Conservation (phyloP, 305 asterid species). For the Solanum hybrid region DNA sequence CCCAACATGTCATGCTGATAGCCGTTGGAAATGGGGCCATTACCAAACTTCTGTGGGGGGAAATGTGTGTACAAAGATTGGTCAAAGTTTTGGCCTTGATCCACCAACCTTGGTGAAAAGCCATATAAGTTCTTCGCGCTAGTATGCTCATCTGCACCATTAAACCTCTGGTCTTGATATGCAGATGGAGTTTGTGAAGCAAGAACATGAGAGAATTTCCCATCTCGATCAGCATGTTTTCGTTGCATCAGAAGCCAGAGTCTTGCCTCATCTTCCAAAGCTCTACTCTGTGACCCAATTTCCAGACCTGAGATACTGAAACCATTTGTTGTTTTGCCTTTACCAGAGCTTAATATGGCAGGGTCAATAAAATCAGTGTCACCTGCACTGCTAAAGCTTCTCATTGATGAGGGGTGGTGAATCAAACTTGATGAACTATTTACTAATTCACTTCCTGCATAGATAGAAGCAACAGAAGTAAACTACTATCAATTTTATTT, state of each 20-base stretch:
- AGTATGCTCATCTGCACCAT: conserved; percentile 27
- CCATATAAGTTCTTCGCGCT: conserved; percentile 22
- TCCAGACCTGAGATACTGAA: conserved; percentile 25
- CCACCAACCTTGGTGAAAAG: conserved; percentile 33
- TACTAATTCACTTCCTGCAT: background rate
- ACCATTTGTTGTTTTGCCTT: conserved; percentile 31
- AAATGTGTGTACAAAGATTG: conserved; percentile 34
- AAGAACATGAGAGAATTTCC: conserved; percentile 28
- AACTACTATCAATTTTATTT: background rate
- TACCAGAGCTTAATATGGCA: conserved; percentile 34
- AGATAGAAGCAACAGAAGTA: background rate
- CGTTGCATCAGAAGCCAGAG: conserved; percentile 58
- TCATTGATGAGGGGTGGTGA: conserved; percentile 31
- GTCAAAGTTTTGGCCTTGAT: conserved; percentile 29
- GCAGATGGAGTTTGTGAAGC: conserved; percentile 29
- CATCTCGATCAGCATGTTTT: conserved; percentile 26
- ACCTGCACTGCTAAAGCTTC: conserved; percentile 21
- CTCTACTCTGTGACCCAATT: conserved; percentile 28
- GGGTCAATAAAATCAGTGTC: conserved; percentile 46
- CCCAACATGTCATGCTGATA: conserved; percentile 27
- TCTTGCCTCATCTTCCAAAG: conserved; percentile 44
- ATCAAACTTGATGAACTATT: conserved; percentile 4
- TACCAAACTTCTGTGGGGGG: conserved; percentile 33
- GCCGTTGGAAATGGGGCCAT: conserved; percentile 28
- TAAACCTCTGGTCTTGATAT: conserved; percentile 35